Conservation (phyloP, 805 yeast genomes). For the Osmozyma mogii region DNA sequence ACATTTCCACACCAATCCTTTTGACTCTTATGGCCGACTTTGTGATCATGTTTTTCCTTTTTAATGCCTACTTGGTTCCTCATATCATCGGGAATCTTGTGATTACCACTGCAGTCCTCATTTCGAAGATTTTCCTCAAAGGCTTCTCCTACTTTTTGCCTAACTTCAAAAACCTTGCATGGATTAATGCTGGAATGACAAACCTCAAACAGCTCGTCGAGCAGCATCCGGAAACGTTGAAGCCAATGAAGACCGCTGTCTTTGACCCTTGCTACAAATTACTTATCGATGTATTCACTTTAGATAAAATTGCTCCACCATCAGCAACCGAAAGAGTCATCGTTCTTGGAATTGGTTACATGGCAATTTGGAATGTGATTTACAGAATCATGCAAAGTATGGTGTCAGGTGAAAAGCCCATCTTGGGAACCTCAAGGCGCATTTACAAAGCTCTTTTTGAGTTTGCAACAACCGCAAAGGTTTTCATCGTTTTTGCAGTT, state of each 20-base stretch:
- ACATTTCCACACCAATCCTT: slow-evolving; percentile 28
- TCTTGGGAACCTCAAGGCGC: slow-evolving; percentile 43
- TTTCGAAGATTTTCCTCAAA: slow-evolving; percentile 10
- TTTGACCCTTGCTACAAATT: slow-evolving; percentile 3
- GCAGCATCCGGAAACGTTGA: no score
- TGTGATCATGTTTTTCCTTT: slow-evolving; percentile 28
- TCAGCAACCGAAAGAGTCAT: slow-evolving; percentile 30
- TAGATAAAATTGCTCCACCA: slow-evolving; percentile 16
- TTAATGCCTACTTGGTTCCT: slow-evolving; percentile 41
- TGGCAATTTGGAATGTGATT: slow-evolving; percentile 16
- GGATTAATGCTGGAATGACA: not conserved
- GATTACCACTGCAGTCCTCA: slow-evolving; percentile 7
- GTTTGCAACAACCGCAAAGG: slow-evolving; percentile 58
- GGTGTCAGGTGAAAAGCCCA: slow-evolving; percentile 31
- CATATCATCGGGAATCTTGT: slow-evolving; percentile 34
- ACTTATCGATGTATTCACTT: slow-evolving; percentile 1
- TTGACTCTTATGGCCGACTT: slow-evolving; percentile 25
- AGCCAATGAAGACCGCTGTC: no score
- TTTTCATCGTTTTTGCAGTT: slow-evolving; percentile 62
- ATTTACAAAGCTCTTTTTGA: slow-evolving; percentile 48
- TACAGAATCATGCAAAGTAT: slow-evolving; percentile 23
- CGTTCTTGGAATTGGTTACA: slow-evolving; percentile 28
- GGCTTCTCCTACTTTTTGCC: not conserved
- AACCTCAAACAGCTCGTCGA: no score
- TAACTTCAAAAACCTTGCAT: not conserved